phyloP scores from a whole-genome alignment of 2,329 filamentous ascomycete species.

The Drechslerella coelobrocha region DNA sequence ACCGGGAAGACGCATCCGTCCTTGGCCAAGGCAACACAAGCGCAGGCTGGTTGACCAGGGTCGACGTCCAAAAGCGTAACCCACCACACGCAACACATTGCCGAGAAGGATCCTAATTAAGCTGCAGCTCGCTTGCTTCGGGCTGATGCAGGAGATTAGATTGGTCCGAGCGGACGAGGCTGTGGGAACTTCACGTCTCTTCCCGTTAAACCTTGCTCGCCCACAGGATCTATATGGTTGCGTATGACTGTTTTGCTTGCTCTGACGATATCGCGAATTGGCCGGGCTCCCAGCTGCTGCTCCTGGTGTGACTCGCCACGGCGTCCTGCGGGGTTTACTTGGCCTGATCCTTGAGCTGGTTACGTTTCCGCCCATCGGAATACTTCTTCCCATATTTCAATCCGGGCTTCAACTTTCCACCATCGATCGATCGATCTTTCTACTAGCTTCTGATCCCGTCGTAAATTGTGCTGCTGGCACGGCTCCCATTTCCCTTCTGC shows the following conservation, averaged over 20 bases:
- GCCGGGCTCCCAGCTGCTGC: background rate
- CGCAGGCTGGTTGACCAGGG: too few relatives aligned
- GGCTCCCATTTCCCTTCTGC: too few relatives aligned
- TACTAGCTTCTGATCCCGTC: too few relatives aligned
- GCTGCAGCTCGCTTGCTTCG: background rate
- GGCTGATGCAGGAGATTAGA: slow-evolving; percentile 2
- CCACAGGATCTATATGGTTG: background rate
- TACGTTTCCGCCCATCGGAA: too few relatives aligned
- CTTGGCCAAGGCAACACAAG: too few relatives aligned
- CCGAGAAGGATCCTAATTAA: slow-evolving; percentile 26
- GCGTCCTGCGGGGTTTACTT: too few relatives aligned
- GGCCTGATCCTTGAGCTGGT: background rate
- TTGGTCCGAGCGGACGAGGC: slow-evolving; percentile 17
- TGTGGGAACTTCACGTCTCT: slow-evolving; percentile 12
- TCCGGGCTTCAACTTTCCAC: too few relatives aligned
- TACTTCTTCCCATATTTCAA: too few relatives aligned
- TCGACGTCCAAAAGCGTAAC: slow-evolving; percentile 18
- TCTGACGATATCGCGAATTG: background rate
- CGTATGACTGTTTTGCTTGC: background rate
- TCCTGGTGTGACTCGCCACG: too few relatives aligned
- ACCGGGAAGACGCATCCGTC: too few relatives aligned
- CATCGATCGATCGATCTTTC: too few relatives aligned
- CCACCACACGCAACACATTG: background rate
- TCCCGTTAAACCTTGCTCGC: background rate
- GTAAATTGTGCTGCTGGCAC: too few relatives aligned